Evolutionary conservation across 169 alveolate genomes (phyloP).

Genomic region (Plasmodium gonderi): DNA sequence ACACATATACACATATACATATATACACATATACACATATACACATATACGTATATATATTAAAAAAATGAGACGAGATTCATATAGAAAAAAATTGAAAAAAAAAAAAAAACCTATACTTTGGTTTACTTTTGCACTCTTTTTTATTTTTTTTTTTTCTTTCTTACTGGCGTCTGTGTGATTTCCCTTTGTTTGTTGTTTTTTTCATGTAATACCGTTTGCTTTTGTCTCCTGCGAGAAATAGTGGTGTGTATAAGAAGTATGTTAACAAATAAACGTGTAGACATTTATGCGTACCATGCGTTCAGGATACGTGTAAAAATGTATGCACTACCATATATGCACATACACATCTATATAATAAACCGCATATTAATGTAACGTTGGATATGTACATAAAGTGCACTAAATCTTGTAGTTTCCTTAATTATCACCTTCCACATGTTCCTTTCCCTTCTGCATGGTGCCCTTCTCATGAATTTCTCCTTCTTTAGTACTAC

Average conservation of each 20-base stretch:
- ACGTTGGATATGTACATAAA: no score
- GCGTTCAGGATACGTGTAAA: no score
- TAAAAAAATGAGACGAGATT: background rate
- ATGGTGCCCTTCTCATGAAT: no score
- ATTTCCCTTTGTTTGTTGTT: conserved; percentile 38
- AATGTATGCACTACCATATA: no score
- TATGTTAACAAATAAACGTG: background rate
- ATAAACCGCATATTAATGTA: no score
- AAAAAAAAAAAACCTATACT: background rate
- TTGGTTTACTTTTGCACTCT: background rate
- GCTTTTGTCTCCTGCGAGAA: conserved; percentile 2
- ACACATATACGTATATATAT: no score
- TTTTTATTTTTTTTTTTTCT: background rate
- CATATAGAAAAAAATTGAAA: background rate
- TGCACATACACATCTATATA: no score
- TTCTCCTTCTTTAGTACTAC: background rate
- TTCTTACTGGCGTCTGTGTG: conserved; percentile 37
- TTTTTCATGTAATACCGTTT: conserved; percentile 39
- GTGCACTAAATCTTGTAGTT: no score
- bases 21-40: no score
- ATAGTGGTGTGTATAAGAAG: background rate
- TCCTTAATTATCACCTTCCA: background rate
- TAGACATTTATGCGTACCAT: no score
- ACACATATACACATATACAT: no score
- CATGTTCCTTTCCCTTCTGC: background rate